Conservation (phyloP, 164 flowering plant species). For the Euptelea pleiosperma region DNA sequence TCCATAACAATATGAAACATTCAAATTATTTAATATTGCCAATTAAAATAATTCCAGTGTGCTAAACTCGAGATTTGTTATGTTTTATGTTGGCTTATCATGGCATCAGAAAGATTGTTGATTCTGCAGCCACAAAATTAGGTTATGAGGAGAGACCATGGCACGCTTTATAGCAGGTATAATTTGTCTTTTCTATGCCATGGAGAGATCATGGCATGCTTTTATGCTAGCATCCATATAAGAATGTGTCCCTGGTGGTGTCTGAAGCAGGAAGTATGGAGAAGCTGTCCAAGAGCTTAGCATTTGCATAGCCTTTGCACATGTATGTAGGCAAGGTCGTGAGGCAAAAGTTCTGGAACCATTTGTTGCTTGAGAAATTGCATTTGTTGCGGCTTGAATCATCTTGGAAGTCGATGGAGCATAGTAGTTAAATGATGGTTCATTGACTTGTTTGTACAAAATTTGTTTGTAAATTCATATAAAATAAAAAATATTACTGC, state of each 20-base stretch:
- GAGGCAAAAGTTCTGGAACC: constrained; percentile 61
- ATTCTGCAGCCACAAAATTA: constrained; percentile 75
- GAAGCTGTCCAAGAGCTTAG: constrained; percentile 76
- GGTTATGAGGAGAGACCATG: constrained; percentile 73
- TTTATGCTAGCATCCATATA: too few species aligned
- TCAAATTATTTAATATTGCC: too few species aligned
- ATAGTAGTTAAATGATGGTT: constrained; percentile 33
- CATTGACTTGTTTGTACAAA: constrained; percentile 25
- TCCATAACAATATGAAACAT: too few species aligned
- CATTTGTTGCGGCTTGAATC: constrained; percentile 63
- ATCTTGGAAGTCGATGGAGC: constrained; percentile 52
- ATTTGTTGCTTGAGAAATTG: constrained; percentile 69
- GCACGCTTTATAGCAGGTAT: constrained; percentile 64
- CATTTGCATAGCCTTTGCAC: constrained; percentile 82
- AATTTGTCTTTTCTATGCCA: background rate
- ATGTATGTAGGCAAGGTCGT: too few species aligned
- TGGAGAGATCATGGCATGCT: too few species aligned
- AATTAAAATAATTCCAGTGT: too few species aligned
- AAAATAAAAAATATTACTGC: too few species aligned
- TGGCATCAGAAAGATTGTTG: constrained; percentile 71
- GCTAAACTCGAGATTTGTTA: background rate
- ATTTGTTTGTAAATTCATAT: background rate
- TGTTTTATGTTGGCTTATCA: constrained; percentile 53
- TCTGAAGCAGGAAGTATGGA: constrained; percentile 41
- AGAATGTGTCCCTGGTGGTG: background rate